phyloP scores from a whole-genome alignment of 2,329 filamentous ascomycete genomes.

The Fusarium ambrosium region DNA sequence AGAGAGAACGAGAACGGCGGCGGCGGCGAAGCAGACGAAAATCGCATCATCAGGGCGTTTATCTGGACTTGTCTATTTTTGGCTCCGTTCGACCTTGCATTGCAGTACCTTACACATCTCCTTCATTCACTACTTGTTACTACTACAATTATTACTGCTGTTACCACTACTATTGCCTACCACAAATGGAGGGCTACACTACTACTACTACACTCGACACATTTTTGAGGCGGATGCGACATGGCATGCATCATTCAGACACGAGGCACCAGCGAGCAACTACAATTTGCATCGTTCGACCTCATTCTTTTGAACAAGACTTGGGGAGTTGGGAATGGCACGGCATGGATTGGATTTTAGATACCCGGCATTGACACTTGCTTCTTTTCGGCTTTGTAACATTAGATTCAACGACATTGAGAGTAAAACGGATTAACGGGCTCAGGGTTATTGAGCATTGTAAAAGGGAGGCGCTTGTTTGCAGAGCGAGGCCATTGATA shows the following conservation, averaged over 20 bases:
- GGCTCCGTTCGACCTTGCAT: conserved; percentile 40
- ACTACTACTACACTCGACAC: background rate
- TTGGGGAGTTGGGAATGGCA: background rate
- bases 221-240: background rate
- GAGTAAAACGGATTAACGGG: background rate
- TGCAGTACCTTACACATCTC: conserved; percentile 41
- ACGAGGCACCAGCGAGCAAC: background rate
- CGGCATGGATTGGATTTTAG: background rate
- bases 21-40: conserved; percentile 22
- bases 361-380: background rate
- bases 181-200: conserved; percentile 16
- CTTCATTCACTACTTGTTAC: conserved; percentile 41
- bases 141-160: conserved; percentile 41
- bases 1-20: background rate
- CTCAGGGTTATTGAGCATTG: background rate
- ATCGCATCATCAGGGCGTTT: conserved; percentile 42
- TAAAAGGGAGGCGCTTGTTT: background rate
- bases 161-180: conserved; percentile 28
- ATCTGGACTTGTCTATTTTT: conserved; percentile 34
- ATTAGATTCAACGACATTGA: background rate
- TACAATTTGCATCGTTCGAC: background rate
- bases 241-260: background rate
- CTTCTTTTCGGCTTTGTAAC: background rate
- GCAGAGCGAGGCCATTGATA: background rate
- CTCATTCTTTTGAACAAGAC: background rate